These are phyloP conservation scores for Pythium myriotylum DNA, from an alignment of 352 stramenopile genomes.

Conservation along the genomic window DNA sequence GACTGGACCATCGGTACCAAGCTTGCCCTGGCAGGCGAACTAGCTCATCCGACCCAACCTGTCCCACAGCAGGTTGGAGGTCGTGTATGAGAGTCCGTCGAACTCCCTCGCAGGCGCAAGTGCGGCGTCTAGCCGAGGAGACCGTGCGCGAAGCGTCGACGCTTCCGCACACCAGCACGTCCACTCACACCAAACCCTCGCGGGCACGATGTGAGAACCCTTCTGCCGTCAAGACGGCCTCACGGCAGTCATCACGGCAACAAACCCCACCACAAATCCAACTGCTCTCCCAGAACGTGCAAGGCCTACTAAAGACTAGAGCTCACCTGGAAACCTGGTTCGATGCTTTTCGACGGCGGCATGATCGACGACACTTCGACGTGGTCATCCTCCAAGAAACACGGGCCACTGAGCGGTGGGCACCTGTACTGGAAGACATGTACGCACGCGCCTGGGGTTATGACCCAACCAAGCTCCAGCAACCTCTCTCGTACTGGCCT, in stretches of 20 bases:
- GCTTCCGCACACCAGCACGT: slow-evolving; percentile 3
- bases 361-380: neutral
- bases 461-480: neutral
- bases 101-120: no score
- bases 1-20: neutral
- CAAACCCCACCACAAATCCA: neutral
- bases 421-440: neutral
- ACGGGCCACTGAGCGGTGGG: neutral
- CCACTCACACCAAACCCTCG: neutral
- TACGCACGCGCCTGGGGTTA: neutral
- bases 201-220: neutral
- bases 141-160: slow-evolving; percentile 1
- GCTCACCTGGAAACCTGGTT: neutral
- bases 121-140: neutral
- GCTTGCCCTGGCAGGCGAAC: neutral
- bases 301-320: neutral
- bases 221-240: neutral
- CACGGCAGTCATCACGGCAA: neutral
- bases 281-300: slow-evolving; percentile 1
- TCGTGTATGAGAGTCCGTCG: slow-evolving; percentile 7
- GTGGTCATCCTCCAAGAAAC: neutral
- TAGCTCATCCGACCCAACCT: slow-evolving; percentile 1
- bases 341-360: neutral
- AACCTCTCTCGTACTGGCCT: neutral
- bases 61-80: neutral